Base-by-base conservation (phyloP, 1,284 basidiomycete genomes). In the Ceratobasidium sp. region DNA sequence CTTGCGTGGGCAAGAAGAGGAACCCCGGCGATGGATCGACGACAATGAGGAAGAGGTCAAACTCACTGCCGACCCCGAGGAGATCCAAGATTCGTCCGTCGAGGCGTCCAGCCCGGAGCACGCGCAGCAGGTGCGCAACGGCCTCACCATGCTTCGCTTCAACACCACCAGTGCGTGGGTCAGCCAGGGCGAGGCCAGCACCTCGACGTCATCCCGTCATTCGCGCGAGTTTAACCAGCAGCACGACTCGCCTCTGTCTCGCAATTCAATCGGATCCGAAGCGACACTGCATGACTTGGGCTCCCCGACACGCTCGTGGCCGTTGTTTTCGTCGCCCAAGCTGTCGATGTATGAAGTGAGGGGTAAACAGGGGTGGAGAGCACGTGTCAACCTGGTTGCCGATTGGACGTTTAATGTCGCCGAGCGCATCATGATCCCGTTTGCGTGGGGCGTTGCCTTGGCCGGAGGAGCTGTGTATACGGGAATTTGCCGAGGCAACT, bases 401-500 rank as follows among this genome's bases (percentile, higher is more conserved):
- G 81, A 81, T 11, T 78, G 74, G 4, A 79, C 80, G 5, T 92
- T 89, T 75, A 85, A 85, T 6, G 84, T 87, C 2, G 75, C 88
- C 2, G 91, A 94, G 78, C 85, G 91, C 43, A 80, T 81, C 2
- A 83, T 94, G 8, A 87, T 95, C 3, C 84, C 93, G 63, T 88
- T 90, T 37, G 93, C 87, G 4, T 90, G 92, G 75, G 86, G 84
- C 43, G 87, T 90, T 78, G 77, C 89, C 19, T 79, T 93, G 41
- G 86, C 88, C 0, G 95, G 94, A 0, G 84, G 93, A 29, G 88
- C 92, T 11, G 84, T 91, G 7, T 96, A 96, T 81, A 92, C 92
- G 75, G 91, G 94, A 49, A 90, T 91, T 49, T 96, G 95, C 82
- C 87, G 94, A 69, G 85, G 86, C 71, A 88, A 86, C 77, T 92